These are phyloP conservation scores for Rhynchosporium secalis DNA, from an alignment of 2,329 filamentous ascomycete genomes.

Conservation along the genomic window DNA sequence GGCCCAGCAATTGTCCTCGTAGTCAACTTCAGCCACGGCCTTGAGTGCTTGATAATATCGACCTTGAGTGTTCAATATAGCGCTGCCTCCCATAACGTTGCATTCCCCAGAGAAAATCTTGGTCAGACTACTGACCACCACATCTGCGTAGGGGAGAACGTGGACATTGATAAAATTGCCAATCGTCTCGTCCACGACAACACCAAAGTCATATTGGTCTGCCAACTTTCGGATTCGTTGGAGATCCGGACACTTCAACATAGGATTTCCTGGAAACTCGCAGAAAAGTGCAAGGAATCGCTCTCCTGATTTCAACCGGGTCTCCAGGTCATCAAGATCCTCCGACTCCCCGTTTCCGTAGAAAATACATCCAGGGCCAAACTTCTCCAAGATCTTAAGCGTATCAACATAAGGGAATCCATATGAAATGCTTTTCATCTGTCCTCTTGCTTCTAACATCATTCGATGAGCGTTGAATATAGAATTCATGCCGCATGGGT, in stretches of 20 bases:
- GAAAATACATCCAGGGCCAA: constrained; percentile 84
- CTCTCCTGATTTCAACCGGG: constrained; percentile 68
- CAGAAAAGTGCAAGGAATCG: constrained; percentile 83
- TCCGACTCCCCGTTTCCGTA: constrained; percentile 77
- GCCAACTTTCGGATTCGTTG: constrained; percentile 77
- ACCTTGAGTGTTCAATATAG: constrained; percentile 64
- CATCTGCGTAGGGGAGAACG: constrained; percentile 82
- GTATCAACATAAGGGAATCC: constrained; percentile 99
- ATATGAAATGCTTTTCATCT: constrained; percentile 78
- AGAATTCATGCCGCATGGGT: constrained; percentile 89
- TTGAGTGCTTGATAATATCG: constrained; percentile 72
- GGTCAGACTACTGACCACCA: constrained; percentile 91
- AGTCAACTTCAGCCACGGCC: constrained; percentile 60
- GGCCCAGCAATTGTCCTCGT: constrained; percentile 90
- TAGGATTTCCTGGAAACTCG: constrained; percentile 91
- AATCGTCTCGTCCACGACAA: constrained; percentile 94
- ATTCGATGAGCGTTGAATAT: constrained; percentile 86
- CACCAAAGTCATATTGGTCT: constrained; percentile 80
- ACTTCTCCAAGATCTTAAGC: constrained; percentile 91
- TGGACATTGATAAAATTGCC: constrained; percentile 96
- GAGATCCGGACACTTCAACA: constrained; percentile 83
- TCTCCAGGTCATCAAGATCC: constrained; percentile 83
- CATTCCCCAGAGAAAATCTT: constrained; percentile 98
- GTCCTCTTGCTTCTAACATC: constrained; percentile 63
- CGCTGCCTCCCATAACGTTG: constrained; percentile 94